These are phyloP conservation scores for Chlorella sp. DNA, from an alignment of 139 green algal genomes.

Conservation along the genomic window DNA sequence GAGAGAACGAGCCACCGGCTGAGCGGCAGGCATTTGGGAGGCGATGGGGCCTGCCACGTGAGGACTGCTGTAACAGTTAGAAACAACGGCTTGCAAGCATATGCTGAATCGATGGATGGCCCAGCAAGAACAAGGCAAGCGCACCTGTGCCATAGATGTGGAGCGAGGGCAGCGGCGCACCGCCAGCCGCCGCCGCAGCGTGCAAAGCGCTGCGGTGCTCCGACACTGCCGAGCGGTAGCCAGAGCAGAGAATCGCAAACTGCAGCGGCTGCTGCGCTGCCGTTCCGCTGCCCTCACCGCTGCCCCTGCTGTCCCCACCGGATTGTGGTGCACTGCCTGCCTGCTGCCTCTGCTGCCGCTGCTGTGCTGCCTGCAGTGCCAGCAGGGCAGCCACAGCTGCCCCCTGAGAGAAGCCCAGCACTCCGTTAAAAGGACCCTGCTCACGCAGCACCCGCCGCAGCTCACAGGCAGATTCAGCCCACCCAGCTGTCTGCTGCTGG, in stretches of 20 bases:
- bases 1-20: no score
- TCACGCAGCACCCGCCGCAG: slow-evolving; percentile 52
- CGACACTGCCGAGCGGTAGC: slow-evolving; percentile 32
- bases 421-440: slow-evolving; percentile 77
- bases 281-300: not conserved
- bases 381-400: slow-evolving; percentile 57
- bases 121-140: not conserved
- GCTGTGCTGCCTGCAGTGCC: slow-evolving; percentile 30
- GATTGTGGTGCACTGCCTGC: not conserved
- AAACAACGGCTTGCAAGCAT: no score
- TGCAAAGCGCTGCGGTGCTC: slow-evolving; percentile 26
- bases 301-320: not conserved
- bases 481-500: slow-evolving; percentile 71
- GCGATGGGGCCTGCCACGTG: no score
- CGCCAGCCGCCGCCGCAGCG: not conserved
- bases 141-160: slow-evolving; percentile 47
- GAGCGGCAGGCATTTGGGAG: no score
- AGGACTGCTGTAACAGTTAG: no score
- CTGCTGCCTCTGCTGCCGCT: slow-evolving; percentile 39
- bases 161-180: slow-evolving; percentile 45
- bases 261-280: not conserved
- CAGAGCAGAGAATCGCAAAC: slow-evolving; percentile 51
- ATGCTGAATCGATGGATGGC: no score
- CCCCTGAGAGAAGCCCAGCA: slow-evolving; percentile 89
- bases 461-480: slow-evolving; percentile 52